Evolutionary conservation across 2,329 filamentous ascomycete genomes (phyloP).

Genomic region (Aspergillus cejpii): DNA sequence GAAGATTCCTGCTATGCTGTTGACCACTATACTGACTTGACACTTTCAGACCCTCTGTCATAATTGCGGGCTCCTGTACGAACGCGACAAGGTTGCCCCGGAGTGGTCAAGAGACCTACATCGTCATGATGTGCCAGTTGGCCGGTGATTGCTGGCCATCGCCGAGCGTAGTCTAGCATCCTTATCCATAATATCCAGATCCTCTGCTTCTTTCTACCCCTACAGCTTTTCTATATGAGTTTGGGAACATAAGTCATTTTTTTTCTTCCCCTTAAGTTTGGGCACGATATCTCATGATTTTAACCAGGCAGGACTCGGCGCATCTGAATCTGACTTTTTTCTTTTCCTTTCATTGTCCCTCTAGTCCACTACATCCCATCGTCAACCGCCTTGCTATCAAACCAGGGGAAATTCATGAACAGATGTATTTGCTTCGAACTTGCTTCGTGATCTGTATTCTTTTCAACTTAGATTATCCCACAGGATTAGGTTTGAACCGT

Average conservation of each 20-base stretch:
- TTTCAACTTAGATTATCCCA: too few relatives aligned
- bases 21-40: slow-evolving; percentile 13
- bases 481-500: too few relatives aligned
- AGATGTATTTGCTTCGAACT: too few relatives aligned
- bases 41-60: slow-evolving; percentile 69
- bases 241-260: slow-evolving; percentile 15
- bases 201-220: background rate
- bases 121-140: slow-evolving; percentile 37
- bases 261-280: slow-evolving; percentile 12
- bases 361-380: background rate
- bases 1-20: slow-evolving; percentile 5
- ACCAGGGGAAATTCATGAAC: too few relatives aligned
- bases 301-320: slow-evolving; percentile 16
- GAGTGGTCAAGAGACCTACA: slow-evolving; percentile 69
- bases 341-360: slow-evolving; percentile 3
- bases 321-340: slow-evolving; percentile 9
- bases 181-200: background rate
- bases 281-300: slow-evolving; percentile 24
- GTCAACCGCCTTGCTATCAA: background rate
- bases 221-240: slow-evolving; percentile 1
- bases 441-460: too few relatives aligned
- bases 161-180: background rate
- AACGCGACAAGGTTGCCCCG: slow-evolving; percentile 77
- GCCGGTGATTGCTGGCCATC: slow-evolving; percentile 20
- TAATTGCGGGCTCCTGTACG: slow-evolving; percentile 85